These are phyloP conservation scores for Carex kokanica DNA, from an alignment of 176 grass and related monocot genomes.

Conservation along the genomic window DNA sequence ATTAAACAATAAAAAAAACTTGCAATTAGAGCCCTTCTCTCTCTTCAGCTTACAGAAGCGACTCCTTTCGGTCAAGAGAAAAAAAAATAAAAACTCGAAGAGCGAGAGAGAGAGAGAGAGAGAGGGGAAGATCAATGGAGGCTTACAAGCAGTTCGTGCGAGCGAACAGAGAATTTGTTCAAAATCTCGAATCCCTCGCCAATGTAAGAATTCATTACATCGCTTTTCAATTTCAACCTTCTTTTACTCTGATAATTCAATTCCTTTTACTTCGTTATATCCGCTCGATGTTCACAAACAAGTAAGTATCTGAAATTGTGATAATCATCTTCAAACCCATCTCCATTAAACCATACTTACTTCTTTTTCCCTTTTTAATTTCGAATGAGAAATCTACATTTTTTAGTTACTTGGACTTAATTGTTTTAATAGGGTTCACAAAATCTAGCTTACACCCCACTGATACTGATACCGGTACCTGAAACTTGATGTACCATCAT, in stretches of 20 bases:
- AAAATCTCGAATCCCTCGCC: slow-evolving; percentile 84
- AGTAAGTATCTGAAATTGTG: neutral
- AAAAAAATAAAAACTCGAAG: neutral
- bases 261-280: neutral
- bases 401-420: neutral
- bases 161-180: slow-evolving; percentile 82
- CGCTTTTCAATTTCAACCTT: neutral
- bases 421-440: neutral
- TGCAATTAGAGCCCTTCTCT: no score
- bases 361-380: neutral
- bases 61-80: neutral
- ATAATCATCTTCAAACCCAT: neutral
- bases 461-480: neutral
- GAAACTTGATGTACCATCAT: neutral
- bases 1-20: no score
- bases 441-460: neutral
- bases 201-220: slow-evolving; percentile 47
- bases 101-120: neutral
- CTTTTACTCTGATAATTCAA: neutral
- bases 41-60: no score
- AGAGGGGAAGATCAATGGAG: slow-evolving; percentile 47
- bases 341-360: neutral
- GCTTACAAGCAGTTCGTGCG: slow-evolving; percentile 92
- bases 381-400: no score
- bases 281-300: neutral